A percentile compares a stretch with the other conserved stretches of the same genome.
Evolutionary conservation across 257 asterid species (phyloP).

Genomic region (Buddleja alternifolia): DNA sequence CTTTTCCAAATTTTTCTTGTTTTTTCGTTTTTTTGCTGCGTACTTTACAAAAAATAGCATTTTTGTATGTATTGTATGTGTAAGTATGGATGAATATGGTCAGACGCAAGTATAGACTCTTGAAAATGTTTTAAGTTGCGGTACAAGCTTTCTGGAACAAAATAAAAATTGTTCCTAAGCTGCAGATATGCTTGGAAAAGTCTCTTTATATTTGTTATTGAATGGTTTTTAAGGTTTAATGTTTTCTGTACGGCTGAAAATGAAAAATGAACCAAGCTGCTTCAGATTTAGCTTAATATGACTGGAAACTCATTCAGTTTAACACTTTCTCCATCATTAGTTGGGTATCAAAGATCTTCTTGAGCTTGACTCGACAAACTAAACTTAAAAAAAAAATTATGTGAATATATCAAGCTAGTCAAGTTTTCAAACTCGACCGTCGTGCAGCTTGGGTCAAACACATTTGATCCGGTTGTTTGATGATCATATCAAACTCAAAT

Average conservation of each 20-base stretch:
- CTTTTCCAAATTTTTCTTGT: not conserved
- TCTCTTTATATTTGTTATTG: not conserved
- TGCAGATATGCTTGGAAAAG: not conserved
- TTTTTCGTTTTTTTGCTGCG: not conserved
- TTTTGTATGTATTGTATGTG: not conserved
- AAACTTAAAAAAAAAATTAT: not conserved
- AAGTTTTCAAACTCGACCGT: not conserved
- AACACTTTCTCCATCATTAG: too few species aligned
- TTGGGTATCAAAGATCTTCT: too few species aligned
- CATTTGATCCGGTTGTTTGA: not conserved
- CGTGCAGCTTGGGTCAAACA: slow-evolving; percentile 4
- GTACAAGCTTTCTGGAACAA: not conserved
- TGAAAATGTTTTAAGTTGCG: not conserved
- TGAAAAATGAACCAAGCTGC: not conserved
- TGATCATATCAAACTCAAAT: not conserved
- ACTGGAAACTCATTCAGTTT: not conserved
- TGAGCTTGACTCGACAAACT: not conserved
- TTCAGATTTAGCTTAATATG: slow-evolving; percentile 9
- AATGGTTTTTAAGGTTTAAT: slow-evolving; percentile 1
- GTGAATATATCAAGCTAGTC: too few species aligned
- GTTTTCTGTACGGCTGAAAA: not conserved
- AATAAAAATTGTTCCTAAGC: not conserved
- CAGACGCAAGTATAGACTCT: not conserved
- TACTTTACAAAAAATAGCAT: not conserved
- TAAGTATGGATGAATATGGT: slow-evolving; percentile 5